These are phyloP conservation scores for Pleurotus pulmonarius DNA, from an alignment of 768 basidiomycete genomes.

Conservation along the genomic window DNA sequence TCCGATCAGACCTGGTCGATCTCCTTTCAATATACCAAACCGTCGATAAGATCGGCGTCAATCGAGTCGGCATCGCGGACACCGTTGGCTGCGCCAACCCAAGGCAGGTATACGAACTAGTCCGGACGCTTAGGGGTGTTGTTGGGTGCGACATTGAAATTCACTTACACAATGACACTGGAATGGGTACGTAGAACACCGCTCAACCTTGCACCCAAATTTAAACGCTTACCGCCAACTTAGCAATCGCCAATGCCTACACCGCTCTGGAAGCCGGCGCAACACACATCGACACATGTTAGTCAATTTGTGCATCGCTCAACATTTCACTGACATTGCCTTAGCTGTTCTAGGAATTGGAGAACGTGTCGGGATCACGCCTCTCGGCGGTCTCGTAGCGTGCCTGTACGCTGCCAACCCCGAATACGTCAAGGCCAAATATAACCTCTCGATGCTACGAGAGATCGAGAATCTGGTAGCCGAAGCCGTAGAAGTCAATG, in stretches of 20 bases:
- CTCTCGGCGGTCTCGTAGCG: conserved; percentile 94
- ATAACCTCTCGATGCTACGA: conserved; percentile 94
- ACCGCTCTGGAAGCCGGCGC: conserved; percentile 98
- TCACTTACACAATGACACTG: conserved; percentile 98
- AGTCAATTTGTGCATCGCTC: conserved; percentile 20
- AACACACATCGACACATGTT: conserved; percentile 97
- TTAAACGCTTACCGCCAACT: conserved; percentile 5
- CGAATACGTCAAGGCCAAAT: conserved; percentile 99
- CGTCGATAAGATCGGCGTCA: conserved; percentile 98
- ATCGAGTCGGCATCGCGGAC: conserved; percentile 98
- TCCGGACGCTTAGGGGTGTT: conserved; percentile 92
- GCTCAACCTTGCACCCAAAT: neutral
- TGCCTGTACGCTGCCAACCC: conserved; percentile 97
- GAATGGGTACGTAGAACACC: conserved; percentile 64
- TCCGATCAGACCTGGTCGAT: conserved; percentile 99
- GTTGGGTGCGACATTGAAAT: conserved; percentile 98
- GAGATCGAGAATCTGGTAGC: conserved; percentile 99
- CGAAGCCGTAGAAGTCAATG: conserved; percentile 95
- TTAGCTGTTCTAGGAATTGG: conserved; percentile 94
- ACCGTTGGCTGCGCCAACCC: conserved; percentile 99
- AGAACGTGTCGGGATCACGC: conserved; percentile 98
- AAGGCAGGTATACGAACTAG: conserved; percentile 96
- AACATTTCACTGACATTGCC: conserved; percentile 5
- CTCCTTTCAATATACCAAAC: conserved; percentile 98
- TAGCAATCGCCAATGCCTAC: conserved; percentile 97